phyloP scores from a whole-genome alignment of 345 rosid species.

The Lumnitzera littorea region DNA sequence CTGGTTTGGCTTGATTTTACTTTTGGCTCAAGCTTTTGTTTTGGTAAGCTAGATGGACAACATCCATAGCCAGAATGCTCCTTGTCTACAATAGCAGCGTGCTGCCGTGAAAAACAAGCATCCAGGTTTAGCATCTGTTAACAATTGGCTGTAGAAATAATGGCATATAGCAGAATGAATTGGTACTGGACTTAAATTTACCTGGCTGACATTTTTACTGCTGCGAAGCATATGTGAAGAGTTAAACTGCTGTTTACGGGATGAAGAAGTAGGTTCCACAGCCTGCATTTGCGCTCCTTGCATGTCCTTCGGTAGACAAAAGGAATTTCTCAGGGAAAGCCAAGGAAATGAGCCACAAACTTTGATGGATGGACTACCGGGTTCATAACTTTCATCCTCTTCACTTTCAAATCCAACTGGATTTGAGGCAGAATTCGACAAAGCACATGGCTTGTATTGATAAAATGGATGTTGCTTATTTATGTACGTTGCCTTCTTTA shows the following conservation, averaged over 20 bases:
- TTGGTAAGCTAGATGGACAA: slow-evolving; percentile 8
- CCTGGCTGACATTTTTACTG: too few relatives aligned
- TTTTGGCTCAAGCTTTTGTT: slow-evolving; percentile 21
- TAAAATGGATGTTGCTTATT: slow-evolving; percentile 21
- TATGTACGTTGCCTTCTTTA: slow-evolving; percentile 17
- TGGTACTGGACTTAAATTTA: too few relatives aligned
- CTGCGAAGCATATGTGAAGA: neutral
- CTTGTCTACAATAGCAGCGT: neutral
- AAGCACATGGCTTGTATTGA: slow-evolving; percentile 20
- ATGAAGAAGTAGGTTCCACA: slow-evolving; percentile 22
- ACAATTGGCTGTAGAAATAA: slow-evolving; percentile 20
- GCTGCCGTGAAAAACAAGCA: too few relatives aligned
- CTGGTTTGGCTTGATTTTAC: slow-evolving; percentile 11
- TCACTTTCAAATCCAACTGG: slow-evolving; percentile 28
- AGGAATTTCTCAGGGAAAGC: slow-evolving; percentile 50
- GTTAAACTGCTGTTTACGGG: slow-evolving; percentile 31
- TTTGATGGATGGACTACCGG: slow-evolving; percentile 27
- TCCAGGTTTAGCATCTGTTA: slow-evolving; percentile 30
- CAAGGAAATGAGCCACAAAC: slow-evolving; percentile 66
- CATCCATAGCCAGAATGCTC: slow-evolving; percentile 7
- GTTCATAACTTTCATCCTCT: slow-evolving; percentile 31
- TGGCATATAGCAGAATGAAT: too few relatives aligned
- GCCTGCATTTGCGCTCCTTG: slow-evolving; percentile 42
- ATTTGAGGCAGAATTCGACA: slow-evolving; percentile 21
- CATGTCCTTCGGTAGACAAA: slow-evolving; percentile 45